A percentile compares a stretch with the other conserved stretches of the same genome.
Evolutionary conservation across 1,139 yeast species (phyloP).

Genomic region (Diutina siamensis): DNA sequence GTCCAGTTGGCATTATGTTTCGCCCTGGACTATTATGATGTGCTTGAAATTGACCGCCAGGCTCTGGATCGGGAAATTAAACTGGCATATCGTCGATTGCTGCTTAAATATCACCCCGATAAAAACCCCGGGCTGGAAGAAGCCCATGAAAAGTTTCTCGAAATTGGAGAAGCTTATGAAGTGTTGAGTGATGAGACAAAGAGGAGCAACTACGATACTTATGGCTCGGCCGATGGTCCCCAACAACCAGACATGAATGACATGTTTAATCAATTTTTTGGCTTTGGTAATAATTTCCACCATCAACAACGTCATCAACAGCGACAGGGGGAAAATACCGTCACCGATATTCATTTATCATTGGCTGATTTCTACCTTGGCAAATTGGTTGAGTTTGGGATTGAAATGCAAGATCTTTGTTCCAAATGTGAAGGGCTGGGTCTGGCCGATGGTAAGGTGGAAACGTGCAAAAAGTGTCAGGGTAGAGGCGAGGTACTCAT

Average conservation of each 20-base stretch:
- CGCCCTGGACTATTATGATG: slow-evolving; percentile 3
- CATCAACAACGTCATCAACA: slow-evolving; percentile 20
- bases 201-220: slow-evolving; percentile 60
- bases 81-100: slow-evolving; percentile 72
- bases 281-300: slow-evolving; percentile 39
- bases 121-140: slow-evolving; percentile 66
- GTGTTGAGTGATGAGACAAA: slow-evolving; percentile 69
- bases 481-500: slow-evolving; percentile 68
- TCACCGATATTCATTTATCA: slow-evolving; percentile 43
- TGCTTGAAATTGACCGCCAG: slow-evolving; percentile 1
- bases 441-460: slow-evolving; percentile 61
- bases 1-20: neutral
- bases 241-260: slow-evolving; percentile 37
- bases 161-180: slow-evolving; percentile 90
- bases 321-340: slow-evolving; percentile 52
- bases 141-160: slow-evolving; percentile 79
- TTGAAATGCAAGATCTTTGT: slow-evolving; percentile 67
- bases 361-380: slow-evolving; percentile 67
- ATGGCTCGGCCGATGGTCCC: slow-evolving; percentile 74
- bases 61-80: slow-evolving; percentile 32
- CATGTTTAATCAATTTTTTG: slow-evolving; percentile 66
- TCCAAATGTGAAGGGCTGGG: slow-evolving; percentile 75
- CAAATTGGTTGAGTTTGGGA: slow-evolving; percentile 42
- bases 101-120: slow-evolving; percentile 90
- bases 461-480: slow-evolving; percentile 52